phyloP scores from a whole-genome alignment of 306 rosid genomes.

The Acacia melanoxylon region DNA sequence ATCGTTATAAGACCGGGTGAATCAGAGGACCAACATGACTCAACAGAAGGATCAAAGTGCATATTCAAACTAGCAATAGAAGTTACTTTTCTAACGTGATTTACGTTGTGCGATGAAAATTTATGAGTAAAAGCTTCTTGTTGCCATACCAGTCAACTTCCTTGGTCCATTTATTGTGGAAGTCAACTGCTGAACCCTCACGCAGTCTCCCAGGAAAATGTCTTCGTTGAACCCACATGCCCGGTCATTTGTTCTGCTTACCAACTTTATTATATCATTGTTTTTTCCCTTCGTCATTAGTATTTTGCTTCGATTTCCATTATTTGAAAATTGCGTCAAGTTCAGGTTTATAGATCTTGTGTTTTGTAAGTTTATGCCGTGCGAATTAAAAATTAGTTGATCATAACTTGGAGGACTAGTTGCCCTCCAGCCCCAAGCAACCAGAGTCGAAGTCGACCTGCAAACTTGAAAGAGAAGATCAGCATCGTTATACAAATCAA shows the following conservation, averaged over 20 bases:
- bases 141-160: background rate
- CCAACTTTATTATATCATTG: background rate
- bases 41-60: background rate
- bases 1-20: background rate
- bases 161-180: background rate
- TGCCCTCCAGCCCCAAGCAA: background rate
- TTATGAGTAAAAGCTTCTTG: background rate
- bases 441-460: slow-evolving; percentile 28
- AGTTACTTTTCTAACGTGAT: no score
- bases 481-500: background rate
- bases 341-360: background rate
- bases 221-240: background rate
- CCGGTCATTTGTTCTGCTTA: background rate
- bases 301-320: background rate
- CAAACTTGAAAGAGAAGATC: background rate
- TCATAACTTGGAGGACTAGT: background rate
- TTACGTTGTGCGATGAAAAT: no score
- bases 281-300: background rate
- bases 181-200: background rate
- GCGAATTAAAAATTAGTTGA: background rate
- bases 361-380: background rate
- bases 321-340: background rate
- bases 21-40: background rate
- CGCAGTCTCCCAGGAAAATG: background rate
- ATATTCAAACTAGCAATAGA: no score